These are phyloP conservation scores for Tuctoria greenei DNA, from an alignment of 176 grass and related monocot genomes.

Conservation along the genomic window DNA sequence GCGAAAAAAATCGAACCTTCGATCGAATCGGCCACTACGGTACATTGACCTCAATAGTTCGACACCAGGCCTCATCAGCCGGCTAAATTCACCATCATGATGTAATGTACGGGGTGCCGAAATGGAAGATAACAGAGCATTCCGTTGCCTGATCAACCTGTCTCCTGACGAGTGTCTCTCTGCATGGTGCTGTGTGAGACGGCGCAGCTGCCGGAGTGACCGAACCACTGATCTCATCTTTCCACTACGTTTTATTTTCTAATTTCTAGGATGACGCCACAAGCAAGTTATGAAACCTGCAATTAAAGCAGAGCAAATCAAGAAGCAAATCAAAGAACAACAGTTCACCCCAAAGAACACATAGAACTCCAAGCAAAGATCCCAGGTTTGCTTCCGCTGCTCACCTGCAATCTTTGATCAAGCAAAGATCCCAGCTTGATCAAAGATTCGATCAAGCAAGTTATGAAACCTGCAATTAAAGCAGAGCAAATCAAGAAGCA, in stretches of 20 bases:
- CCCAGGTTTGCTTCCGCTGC: too few relatives aligned
- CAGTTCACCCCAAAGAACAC: neutral
- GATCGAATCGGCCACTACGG: constrained; percentile 28
- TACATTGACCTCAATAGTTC: constrained; percentile 46
- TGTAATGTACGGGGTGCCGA: constrained; percentile 9
- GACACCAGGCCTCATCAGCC: constrained; percentile 35
- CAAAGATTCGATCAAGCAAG: too few relatives aligned
- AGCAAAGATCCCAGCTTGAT: too few relatives aligned
- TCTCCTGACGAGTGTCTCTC: constrained; percentile 22
- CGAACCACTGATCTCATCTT: constrained; percentile 66
- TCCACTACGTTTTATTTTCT: constrained; percentile 17
- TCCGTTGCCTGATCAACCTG: constrained; percentile 41
- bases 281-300: constrained; percentile 13
- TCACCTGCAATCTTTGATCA: too few relatives aligned
- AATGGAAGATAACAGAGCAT: constrained; percentile 30
- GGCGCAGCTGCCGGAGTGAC: constrained; percentile 51
- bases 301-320: neutral
- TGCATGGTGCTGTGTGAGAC: constrained; percentile 22
- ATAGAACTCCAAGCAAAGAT: neutral
- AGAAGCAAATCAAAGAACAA: too few relatives aligned
- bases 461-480: too few relatives aligned
- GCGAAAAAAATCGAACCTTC: constrained; percentile 45
- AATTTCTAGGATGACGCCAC: constrained; percentile 23
- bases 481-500: too few relatives aligned
- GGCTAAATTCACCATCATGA: constrained; percentile 30